Conservation (phyloP, 78 protist genomes). For the Dictyostelium discoideum region DNA sequence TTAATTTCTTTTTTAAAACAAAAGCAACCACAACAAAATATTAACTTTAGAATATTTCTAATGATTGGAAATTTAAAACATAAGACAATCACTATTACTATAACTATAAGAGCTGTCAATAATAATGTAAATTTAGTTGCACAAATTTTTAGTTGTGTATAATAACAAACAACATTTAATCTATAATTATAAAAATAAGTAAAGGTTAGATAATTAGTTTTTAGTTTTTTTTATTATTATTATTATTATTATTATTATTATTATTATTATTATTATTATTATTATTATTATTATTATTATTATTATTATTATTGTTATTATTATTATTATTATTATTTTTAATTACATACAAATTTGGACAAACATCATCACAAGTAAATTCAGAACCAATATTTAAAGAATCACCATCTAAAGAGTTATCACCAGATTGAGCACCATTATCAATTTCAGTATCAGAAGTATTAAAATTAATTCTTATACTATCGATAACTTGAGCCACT, state of each 20-base stretch:
- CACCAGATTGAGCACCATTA: background rate
- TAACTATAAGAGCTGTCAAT: background rate
- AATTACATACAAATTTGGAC: constrained; percentile 6
- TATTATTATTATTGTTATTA: too few relatives aligned
- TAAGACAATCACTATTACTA: background rate
- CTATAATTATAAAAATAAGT: background rate
- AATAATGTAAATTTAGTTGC: background rate
- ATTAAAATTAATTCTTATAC: constrained; percentile 1
- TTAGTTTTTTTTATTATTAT: too few relatives aligned
- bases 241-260: background rate
- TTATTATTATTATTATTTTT: background rate
- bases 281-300: background rate
- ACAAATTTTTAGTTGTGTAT: background rate
- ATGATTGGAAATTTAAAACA: constrained; percentile 5
- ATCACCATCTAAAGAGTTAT: background rate
- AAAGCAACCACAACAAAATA: constrained; percentile 3
- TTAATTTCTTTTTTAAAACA: background rate
- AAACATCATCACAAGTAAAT: constrained; percentile 34
- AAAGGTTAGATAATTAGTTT: too few relatives aligned
- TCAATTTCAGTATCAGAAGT: constrained; percentile 11
- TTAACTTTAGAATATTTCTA: background rate
- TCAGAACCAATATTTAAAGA: background rate
- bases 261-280: too few relatives aligned
- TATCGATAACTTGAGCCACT: background rate
- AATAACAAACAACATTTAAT: constrained; percentile 1